Base-by-base conservation (phyloP, 2,329 filamentous ascomycete species). In the Tolypocladium cylindrosporum region DNA sequence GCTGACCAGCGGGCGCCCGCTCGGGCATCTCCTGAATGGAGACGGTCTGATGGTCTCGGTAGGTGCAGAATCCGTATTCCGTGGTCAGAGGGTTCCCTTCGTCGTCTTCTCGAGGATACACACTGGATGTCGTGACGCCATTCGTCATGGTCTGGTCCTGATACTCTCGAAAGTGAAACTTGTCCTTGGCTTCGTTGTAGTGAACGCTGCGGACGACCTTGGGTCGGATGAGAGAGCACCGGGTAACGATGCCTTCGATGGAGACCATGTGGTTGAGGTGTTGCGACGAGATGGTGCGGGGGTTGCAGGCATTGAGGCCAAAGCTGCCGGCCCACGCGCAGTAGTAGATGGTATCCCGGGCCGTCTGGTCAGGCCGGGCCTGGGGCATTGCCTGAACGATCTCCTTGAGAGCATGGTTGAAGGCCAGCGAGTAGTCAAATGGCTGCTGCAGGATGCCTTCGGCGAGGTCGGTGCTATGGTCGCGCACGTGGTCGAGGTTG, bases 11-110 rank as follows among this genome's bases (percentile, higher is more conserved):
- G 57, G 94, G 94, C 2, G 94, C 94, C 65, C 93, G 82, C 74
- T 99, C 94, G 0, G 94, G 94, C 94, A 99, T 99, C 77, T 99
- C 94, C 75, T 99, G 94, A 64, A 99, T 97, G 0, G 93, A 97
- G 60, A 99, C 91, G 19, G 90, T 96, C 73, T 99, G 94, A 70
- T 99, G 94, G 71, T 99, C 94, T 68, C 93, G 84, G 75, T 97
- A 99, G 55, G 89, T 94, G 71, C 88, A 95, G 75, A 95, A 93
- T 31, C 94, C 94, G 71, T 97, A 99, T 70, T 99, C 94, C 4
- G 94, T 99, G 59, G 91, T 84, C 24, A 99, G 80, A 3, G 93
- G 89, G 69, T 97, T 96, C 61, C 92, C 91, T 11, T 96, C 86
- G 48, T 93, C 91, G 68, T 97, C 93, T 69, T 96, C 89, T 63